Base-by-base conservation (phyloP, 139 green algal genomes). In the Volvox africanus region DNA sequence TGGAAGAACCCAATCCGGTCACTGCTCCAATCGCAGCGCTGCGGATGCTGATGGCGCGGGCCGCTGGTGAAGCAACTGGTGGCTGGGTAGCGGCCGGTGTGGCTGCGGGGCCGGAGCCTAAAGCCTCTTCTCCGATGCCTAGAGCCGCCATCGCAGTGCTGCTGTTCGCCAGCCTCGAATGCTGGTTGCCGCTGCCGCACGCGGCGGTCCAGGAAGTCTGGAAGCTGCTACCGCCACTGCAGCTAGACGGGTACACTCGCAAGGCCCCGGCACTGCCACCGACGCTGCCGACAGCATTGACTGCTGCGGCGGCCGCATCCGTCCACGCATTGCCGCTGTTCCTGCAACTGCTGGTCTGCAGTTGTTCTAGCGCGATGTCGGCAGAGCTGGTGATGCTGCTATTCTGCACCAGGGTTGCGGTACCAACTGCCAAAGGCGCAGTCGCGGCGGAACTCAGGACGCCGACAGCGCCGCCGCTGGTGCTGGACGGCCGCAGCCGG, bases 101-200 rank as follows among this genome's bases (percentile, higher is more conserved):
- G 26, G 71, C 71, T 35, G 22, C 71, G 30, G 71, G 44, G 44
- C 44, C 9, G 44, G 44, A 9, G 44, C 44, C 44, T 9, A 55
- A 9, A 55, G 44, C 9, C 44, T 55, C 78, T 24, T 44, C 36
- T 22, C 36, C 78, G 36, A 9, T 44, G 78, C 78, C 78, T 20
- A 82, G 33, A 2, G 30, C 30, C 76, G 30, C 30, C 30, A 12
- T 65, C 37, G 78, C 78, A 3, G 78, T 84, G 11, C 80, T 86
- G 80, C 80, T 73, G 80, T 71, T 37, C 32, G 80, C 80, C 26
- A 86, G 80, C 6, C 80, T 19, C 55, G 80, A 86, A 1, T 55
- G 55, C 73, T 16, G 80, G 37, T 44, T 17, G 78, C 78, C 78
- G 36, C 78, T 26, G 78, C 33, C 2, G 33, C n/a, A 30, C 3